Base-by-base conservation (phyloP, 2,329 filamentous ascomycete genomes). In the Domatiomyces globalis region DNA sequence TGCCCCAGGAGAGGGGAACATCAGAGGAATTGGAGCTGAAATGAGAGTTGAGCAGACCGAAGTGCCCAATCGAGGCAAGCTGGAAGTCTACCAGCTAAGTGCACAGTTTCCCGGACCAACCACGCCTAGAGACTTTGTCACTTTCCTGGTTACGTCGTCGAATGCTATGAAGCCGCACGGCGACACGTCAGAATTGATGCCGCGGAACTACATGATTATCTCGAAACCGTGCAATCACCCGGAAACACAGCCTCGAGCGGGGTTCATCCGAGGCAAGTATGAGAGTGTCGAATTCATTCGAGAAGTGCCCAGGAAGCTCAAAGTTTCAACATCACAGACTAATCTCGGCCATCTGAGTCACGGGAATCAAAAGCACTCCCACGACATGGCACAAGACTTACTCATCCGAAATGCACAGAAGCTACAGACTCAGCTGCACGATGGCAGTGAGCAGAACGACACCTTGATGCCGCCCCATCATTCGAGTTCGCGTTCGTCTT, bases 231-330 rank as follows among this genome's bases (percentile, higher is more conserved):
- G 87, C 61, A 67, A 76, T 18, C 88, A 95, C 64, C 80, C 83
- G 0, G 80, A 87, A 53, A 83, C 84, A 33, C 81, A 83, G 18
- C 75, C 76, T 10, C 75, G 83, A 8, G 70, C 78, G 53, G 86
- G 85, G 15, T 90, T 83, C 64, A 85, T 95, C 47, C 77, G 87
- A 43, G 90, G 89, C 2, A 76, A 82, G 56, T 96, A 95, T 63
- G 89, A 95, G 70, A 94, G 86, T 1, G 84, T 95, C 15, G 90
- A 96, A 67, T 75, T 95, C 58, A 89, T 95, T 52, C 76, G 89
- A 48, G 89, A 96, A 67, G 77, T 95, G 12, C 83, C 82, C 0
- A 64, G 81, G 8, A 70, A 73, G 22, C 68, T 69, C 8, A 69
- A 68, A 29, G 69, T 68, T 56, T 68, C 68, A 5, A 63, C 66